Base-by-base conservation (phyloP, 2,329 filamentous ascomycete genomes). In the Paracoccidioides lutzii region DNA sequence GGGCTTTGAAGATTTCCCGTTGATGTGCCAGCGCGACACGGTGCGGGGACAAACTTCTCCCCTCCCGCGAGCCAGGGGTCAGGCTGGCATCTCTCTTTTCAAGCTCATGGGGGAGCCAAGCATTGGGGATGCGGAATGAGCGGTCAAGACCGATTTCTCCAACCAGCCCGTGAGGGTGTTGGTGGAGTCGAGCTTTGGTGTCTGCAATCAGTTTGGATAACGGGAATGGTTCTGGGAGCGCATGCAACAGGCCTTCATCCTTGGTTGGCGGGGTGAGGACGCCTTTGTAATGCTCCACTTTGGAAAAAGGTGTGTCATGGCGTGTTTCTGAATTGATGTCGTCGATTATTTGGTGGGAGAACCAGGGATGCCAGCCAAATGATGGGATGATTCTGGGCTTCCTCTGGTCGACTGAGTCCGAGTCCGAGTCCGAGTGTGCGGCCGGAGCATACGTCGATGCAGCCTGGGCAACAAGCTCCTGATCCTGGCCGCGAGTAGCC, bases 301-400 rank as follows among this genome's bases (percentile, higher is more conserved):
- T 71, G 8, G 33, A 40, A 30, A 35, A 40, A 33, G 8, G 56
- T 51, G 15, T 54, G 37, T 35, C 22, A 5, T 48, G 30, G 37
- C n/a, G 8, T 40, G 15, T 30, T 46, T 58, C 61, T 64, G 69
- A 65, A 7, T 64, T 62, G 10, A 55, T 58, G 54, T 80, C 73
- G 60, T 76, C 71, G 60, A 76, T 75, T 64, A 84, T 77, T 58
- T 82, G 79, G 63, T 85, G 76, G 0, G 81, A 80, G 64, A 84
- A 84, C 82, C 82, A 85, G 0, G 82, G 82, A 67, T 85, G 82
- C 82, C 82, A 85, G 41, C 82, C 82, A 64, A 84, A 85, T 52
- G 78, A 80, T 0, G 82, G 82, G 0, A 84, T 63, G 32, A 84
- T 69, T 56, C 73, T 64, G 58, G 22, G 15, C 14, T 52, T 52